These are phyloP conservation scores for Collybia nuda DNA, from an alignment of 768 basidiomycete species.

Conservation along the genomic window DNA sequence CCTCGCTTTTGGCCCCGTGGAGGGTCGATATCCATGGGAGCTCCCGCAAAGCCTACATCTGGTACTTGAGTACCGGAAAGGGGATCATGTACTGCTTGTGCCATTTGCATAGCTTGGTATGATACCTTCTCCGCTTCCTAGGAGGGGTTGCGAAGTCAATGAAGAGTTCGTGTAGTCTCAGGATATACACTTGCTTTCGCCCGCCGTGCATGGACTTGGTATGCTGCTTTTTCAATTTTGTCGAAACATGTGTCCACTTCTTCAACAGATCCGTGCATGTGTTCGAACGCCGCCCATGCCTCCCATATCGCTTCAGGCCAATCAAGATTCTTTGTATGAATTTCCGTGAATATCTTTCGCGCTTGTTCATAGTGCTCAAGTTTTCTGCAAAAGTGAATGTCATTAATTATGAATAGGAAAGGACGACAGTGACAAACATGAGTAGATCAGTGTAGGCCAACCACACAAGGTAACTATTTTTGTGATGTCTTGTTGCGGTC, in stretches of 20 bases:
- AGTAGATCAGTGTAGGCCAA: constrained; percentile 70
- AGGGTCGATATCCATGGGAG: constrained; percentile 42
- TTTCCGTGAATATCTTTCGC: constrained; percentile 63
- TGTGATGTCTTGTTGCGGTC: constrained; percentile 62
- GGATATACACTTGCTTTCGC: constrained; percentile 48
- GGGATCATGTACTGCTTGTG: constrained; percentile 33
- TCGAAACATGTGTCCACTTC: constrained; percentile 63
- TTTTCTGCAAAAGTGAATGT: constrained; percentile 36
- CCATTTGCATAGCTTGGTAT: constrained; percentile 48
- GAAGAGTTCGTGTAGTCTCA: not conserved
- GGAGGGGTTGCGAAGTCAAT: not conserved
- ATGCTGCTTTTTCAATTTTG: constrained; percentile 64
- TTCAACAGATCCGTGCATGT: constrained; percentile 71
- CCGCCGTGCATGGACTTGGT: constrained; percentile 59
- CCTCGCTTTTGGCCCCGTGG: constrained; percentile 55
- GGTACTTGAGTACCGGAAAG: constrained; percentile 26
- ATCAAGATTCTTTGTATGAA: constrained; percentile 75
- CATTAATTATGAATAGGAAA: not conserved
- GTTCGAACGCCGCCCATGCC: constrained; percentile 87
- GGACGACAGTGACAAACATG: constrained; percentile 46
- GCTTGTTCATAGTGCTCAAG: constrained; percentile 56
- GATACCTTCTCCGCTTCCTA: constrained; percentile 65
- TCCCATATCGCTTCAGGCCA: constrained; percentile 97
- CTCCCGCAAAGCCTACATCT: constrained; percentile 17
- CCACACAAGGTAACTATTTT: constrained; percentile 76